Evolutionary conservation across 2,329 filamentous ascomycete species (phyloP), one percentile per base, ranked within the genome.

Genomic region (Aspergillus caelatus): DNA sequence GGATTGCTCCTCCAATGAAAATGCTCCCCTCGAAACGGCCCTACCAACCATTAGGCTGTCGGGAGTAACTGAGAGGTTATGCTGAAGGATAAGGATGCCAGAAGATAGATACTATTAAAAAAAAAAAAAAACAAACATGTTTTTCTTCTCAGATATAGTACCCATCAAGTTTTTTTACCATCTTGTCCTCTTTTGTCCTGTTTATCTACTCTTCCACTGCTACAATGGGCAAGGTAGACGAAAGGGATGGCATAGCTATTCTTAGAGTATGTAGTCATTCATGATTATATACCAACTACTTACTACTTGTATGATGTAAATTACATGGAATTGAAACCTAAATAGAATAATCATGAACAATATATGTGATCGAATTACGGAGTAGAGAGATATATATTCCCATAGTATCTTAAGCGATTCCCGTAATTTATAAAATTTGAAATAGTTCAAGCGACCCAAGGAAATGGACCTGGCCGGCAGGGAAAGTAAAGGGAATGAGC

Each of bases 171-270:
- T 7, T 26, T 11, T 36, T 59, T 39, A 28, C 43, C 2, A 32
- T n/a, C 4, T 39, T 26, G 11, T 14, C 5, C 9, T 45, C n/a
- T 45, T 23, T 45, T 21, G 8, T 23, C 23, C 41, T 28, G 46
- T 30, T 52, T 23, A 32, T 28, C 55, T 61, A 52, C 53, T 23
- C 11, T n/a, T 50, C 11, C 16, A 53, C 53, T 32, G 46, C 50
- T 21, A 62, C 53, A 28, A 72, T 71, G 71, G 67, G 66, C 3
- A 59, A 48, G 1, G 58, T 75, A 2, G 68, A 61, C n/a, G 74
- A 75, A 56, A 55, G 65, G 16, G 64, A 74, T 54, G 71, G 71
- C 28, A 70, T 76, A n/a, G 73, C 73, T 21, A 72, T 73, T 1
- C 32, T 32, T 32, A 26, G 23, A 2, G 23, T 26, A 26, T 26